Evolutionary conservation across 192 early-diverging fungal genomes (phyloP), one percentile per base, ranked within the genome.

Genomic region (Backusella australiensis): DNA sequence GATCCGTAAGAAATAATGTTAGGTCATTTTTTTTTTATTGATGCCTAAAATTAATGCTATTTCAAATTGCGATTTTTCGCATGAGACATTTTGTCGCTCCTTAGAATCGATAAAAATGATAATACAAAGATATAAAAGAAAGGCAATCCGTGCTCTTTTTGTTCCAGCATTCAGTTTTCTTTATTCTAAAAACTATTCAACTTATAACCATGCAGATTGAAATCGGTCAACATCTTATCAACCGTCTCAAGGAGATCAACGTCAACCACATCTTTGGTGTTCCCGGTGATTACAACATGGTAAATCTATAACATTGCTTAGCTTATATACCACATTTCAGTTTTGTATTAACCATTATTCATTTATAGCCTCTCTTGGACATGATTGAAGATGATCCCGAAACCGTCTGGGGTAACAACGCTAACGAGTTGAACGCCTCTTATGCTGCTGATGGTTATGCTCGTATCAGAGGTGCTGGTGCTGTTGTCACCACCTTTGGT

Each of bases 381-480:
- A 49, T 72, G n/a, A 72, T 72, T 72, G 71, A 46, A 77, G 85
- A 86, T 41, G 78, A 80, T 17, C 71, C 83, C 21, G 81, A 80
- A 29, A 41, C 85, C 26, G 34, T 39, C 6, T 86, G 85, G 85
- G 81, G 81, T n/a, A 73, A 82, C 44, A 80, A 85, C 23, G 75
- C 78, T 21, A 85, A 82, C 73, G 85, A 86, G 46, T 69, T 86
- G 11, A 81, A 80, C 53, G 75, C 80, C 21, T 73, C 80, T n/a
- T 86, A 85, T 72, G 85, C 85, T 8, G 85, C 85, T 23, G 85
- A 86, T 66, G 85, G 85, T 36, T 86, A 86, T 69, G 85, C 85
- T 5, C 81, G 85, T 52, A 63, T 86, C 8, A 69, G 77, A n/a
- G 84, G 84, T 42, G 39, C 85, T 6, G 81, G 77, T 32, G 78